A percentile compares a stretch with the other conserved stretches of the same genome.
These are phyloP conservation scores for Fomitiporia mediterranea DNA, from an alignment of 1,284 basidiomycete species.

Conservation along the genomic window DNA sequence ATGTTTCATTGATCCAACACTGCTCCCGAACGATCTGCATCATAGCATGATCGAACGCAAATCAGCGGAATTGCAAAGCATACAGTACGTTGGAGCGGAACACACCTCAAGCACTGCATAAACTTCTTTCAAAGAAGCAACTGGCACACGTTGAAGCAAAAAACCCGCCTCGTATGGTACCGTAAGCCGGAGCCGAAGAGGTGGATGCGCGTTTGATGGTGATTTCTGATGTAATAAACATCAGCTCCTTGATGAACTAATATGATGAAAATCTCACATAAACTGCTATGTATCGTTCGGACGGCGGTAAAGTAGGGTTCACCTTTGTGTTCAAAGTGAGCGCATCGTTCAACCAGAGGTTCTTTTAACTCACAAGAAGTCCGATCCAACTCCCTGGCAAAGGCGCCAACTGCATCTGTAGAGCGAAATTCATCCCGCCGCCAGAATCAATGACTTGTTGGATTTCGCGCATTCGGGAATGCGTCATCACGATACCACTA, in stretches of 20 bases:
- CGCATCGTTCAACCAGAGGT: too few relatives aligned
- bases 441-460: constrained; percentile 56
- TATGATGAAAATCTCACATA: constrained; percentile 34
- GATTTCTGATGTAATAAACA: constrained; percentile 42
- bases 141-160: constrained; percentile 59
- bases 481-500: constrained; percentile 62
- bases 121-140: constrained; percentile 63
- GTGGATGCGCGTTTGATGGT: constrained; percentile 58
- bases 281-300: constrained; percentile 38
- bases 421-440: constrained; percentile 40
- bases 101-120: constrained; percentile 65
- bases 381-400: constrained; percentile 68
- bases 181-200: constrained; percentile 58
- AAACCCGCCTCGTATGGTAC: constrained; percentile 70
- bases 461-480: constrained; percentile 64
- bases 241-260: neutral
- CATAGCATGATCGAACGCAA: neutral
- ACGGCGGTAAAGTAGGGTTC: constrained; percentile 38
- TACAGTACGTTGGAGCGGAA: neutral
- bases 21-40: constrained; percentile 70
- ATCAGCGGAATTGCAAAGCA: neutral
- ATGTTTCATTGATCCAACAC: constrained; percentile 70
- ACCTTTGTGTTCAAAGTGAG: constrained; percentile 33
- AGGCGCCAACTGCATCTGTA: constrained; percentile 40
- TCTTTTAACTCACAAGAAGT: constrained; percentile 47